Evolutionary conservation across 352 stramenopile species (phyloP), one percentile per base, ranked within the genome.

Genomic region (Globisporangium iwayamae): DNA sequence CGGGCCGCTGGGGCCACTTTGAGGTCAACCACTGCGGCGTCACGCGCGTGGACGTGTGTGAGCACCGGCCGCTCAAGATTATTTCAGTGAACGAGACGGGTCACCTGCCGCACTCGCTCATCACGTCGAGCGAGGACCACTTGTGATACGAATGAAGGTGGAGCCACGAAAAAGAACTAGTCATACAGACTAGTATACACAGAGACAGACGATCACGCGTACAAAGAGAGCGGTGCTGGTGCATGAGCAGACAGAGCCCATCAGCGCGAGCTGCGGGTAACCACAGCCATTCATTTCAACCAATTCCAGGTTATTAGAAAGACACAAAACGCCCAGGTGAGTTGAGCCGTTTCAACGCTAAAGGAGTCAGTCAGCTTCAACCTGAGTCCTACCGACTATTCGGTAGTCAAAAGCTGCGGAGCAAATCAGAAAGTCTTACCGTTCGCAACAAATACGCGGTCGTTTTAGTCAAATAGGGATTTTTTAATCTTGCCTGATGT

Each of bases 1-100:
- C 69, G 11, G 82, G 77, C 14, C 79, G 78, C 9, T 94, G 85
- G 85, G 83, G 83, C 34, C 81, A 91, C 62, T 89, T 94, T 52
- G 85, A 93, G 69, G 92, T 94, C 69, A 93, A 94, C 58, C 83
- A 94, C 62, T 94, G 85, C 65, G 70, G 83, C 63, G 74, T 94
- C 67, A 91, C 85, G 28, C 82, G 83, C 32, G 85, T 94, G 51
- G 84, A 93, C 46, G 68, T 93, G 14, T 87, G 79, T 57, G 71
- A 68, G 46, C 83, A 89, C 69, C 77, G 78, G 3, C 79, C 81
- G 18, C 75, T 87, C 22, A 94, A 94, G 68, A 72, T 94, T 18
- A 74, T 85, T 50, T 73, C 81, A 41, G 80, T 94, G 28, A 94
- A 94, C 70, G 85, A 94, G 63, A 90, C 81, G 13, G 85, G 85